A percentile compares a stretch with the other conserved stretches of the same genome.
Evolutionary conservation across 768 basidiomycete species (phyloP).

Genomic region (Strobilomyces dryophilus): DNA sequence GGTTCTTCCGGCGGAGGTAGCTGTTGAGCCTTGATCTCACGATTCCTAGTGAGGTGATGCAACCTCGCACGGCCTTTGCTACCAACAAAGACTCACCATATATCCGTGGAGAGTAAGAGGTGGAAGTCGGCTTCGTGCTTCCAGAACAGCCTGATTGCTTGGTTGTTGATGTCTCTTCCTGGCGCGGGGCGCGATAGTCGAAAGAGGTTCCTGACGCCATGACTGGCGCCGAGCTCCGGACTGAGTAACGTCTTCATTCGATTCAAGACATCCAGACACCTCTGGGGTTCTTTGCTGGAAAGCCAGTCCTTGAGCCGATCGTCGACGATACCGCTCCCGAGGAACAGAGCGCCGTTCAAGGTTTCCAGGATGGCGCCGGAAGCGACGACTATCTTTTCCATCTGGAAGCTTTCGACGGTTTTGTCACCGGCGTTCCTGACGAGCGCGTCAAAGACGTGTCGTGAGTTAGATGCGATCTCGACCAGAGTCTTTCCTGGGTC

Average conservation of each 20-base stretch:
- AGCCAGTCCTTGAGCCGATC: background rate
- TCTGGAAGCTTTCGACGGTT: background rate
- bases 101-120: conserved; percentile 1
- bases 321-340: background rate
- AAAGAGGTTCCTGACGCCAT: background rate
- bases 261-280: background rate
- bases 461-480: background rate
- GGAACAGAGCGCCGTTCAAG: no score
- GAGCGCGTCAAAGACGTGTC: background rate
- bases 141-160: conserved; percentile 6
- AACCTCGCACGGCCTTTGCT: no score
- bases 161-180: background rate
- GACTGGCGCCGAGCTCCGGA: background rate
- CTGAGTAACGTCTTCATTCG: conserved; percentile 1
- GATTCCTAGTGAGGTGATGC: background rate
- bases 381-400: background rate
- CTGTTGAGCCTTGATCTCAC: background rate
- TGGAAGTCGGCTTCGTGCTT: background rate
- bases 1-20: background rate
- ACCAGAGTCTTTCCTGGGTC: no score
- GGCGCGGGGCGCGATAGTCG: background rate
- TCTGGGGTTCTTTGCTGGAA: background rate
- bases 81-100: background rate
- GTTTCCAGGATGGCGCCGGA: no score
- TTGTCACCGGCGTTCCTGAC: background rate